Evolutionary conservation across 495 filamentous ascomycete species (phyloP).

Genomic region (Neurospora pannonica): DNA sequence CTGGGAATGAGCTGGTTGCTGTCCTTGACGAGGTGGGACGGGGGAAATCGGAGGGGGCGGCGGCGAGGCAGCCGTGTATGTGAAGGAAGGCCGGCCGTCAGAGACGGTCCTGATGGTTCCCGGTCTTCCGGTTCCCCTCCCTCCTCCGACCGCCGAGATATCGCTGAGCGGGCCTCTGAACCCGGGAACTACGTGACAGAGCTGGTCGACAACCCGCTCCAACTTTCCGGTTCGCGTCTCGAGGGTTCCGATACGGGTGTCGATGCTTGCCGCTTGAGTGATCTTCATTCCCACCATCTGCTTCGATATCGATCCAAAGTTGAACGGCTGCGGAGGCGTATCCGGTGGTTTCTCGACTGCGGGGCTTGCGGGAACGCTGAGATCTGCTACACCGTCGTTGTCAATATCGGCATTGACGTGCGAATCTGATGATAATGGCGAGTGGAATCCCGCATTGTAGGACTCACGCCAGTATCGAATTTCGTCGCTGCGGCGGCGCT

Average conservation of each 20-base stretch:
- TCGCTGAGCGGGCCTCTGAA: conserved; percentile 21
- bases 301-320: conserved; percentile 34
- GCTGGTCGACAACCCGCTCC: conserved; percentile 35
- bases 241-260: conserved; percentile 35
- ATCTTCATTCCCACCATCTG: conserved; percentile 45
- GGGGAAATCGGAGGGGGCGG: conserved; percentile 21
- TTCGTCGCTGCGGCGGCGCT: conserved; percentile 45
- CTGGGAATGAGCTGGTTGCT: conserved; percentile 13
- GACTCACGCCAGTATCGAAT: conserved; percentile 50
- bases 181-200: conserved; percentile 32
- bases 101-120: not conserved
- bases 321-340: conserved; percentile 43
- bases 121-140: not conserved
- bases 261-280: conserved; percentile 41
- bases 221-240: conserved; percentile 39
- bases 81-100: conserved; percentile 3
- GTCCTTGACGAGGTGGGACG: not conserved
- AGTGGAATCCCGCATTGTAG: conserved; percentile 36
- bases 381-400: conserved; percentile 25
- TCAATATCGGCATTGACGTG: conserved; percentile 30
- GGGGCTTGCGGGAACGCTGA: conserved; percentile 22
- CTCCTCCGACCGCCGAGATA: conserved; percentile 6
- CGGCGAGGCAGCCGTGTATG: conserved; percentile 19
- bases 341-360: conserved; percentile 23
- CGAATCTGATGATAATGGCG: conserved; percentile 38